Base-by-base conservation (phyloP, 2,329 filamentous ascomycete genomes). In the Cladosporium colombiae region DNA sequence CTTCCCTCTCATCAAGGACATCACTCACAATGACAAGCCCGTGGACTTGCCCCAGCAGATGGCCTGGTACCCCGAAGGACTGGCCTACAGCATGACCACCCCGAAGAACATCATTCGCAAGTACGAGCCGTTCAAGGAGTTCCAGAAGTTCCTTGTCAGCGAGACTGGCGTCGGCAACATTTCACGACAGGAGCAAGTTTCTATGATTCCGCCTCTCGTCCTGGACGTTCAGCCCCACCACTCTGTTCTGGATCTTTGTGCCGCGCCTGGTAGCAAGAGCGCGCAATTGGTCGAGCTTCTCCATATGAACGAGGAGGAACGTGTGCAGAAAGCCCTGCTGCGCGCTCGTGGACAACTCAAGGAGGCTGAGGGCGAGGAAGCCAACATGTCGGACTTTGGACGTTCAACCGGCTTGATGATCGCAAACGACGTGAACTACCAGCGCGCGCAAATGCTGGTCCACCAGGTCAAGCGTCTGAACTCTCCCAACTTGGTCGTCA, bases 161-260 rank as follows among this genome's bases (percentile, higher is more conserved):
- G 95, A 99, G 84, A 97, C 95, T 4, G 93, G 91, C 65, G 93
- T 98, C 25, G 95, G 95, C 74, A 99, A 98, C 78, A 98, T 99
- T 74, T 97, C 91, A 79, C 88, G 95, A 74, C 95, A 99, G 80
- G 95, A 99, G 81, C 90, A 97, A 53, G 95, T 99, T 74, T 97
- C 92, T 82, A 99, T 99, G 95, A 98, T 99, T 69, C 95, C 95
- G 29, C 95, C 95, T 29, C 85, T 98, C 72, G 84, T 98, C 73
- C 91, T 99, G 83, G 93, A 98, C 74, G 85, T 98, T 60, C 88
- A 88, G 72, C 93, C 95, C 5, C 92, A 93, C 62, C 96, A 97
- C 89, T 91, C 90, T 1, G 93, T 97, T 11, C 82, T 99, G 72
- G 95, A 99, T 78, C 89, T 99, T 82, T 99, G 95, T 80, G 95